Base-by-base conservation (phyloP, 1,284 basidiomycete species). In the Amylostereum areolatum region DNA sequence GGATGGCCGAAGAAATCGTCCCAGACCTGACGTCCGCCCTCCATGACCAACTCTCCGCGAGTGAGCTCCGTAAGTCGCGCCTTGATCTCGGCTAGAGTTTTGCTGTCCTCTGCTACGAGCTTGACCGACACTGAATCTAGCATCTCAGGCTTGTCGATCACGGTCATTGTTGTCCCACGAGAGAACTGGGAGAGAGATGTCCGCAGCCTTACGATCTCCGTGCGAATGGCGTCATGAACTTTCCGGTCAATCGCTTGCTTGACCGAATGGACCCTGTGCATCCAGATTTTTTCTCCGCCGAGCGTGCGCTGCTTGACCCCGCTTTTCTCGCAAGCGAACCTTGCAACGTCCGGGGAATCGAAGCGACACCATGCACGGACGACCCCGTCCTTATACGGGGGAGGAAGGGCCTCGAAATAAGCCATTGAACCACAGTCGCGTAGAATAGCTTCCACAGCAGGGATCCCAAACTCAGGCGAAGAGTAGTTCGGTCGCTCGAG, bases 341-440 rank as follows among this genome's bases (percentile, higher is more conserved):
- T 67, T 0, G 85, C 85, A 25, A 73, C 73, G 0, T 62, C 56
- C 0, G 77, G 63, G 4, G 73, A 70, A 0, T 70, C 60, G 58
- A 80, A 85, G 25, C 66, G 71, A 0, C 72, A 80, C 74, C 75
- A 84, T 0, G 70, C 78, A 3, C 67, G 71, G 37, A 81, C 65
- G 27, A 63, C 56, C 3, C 77, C 78, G 24, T 73, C 59, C 28
- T 53, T 69, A 56, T 78, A 81, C 0, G 83, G 81, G 4, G 80
- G 67, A 0, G 76, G 70, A 6, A 68, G 46, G 18, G 77, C 55
- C 2, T 80, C 71, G 39, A 85, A 70, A 0, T 68, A 61, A 1
- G 71, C 48, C 2, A 78, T 48, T 24, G 74, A 67, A 2, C 72
- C 72, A 33, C 64, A 65, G 0, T 63, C 57, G 31, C 68, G 63